Base-by-base conservation (phyloP, 257 asterid species). In the Buddleja alternifolia region DNA sequence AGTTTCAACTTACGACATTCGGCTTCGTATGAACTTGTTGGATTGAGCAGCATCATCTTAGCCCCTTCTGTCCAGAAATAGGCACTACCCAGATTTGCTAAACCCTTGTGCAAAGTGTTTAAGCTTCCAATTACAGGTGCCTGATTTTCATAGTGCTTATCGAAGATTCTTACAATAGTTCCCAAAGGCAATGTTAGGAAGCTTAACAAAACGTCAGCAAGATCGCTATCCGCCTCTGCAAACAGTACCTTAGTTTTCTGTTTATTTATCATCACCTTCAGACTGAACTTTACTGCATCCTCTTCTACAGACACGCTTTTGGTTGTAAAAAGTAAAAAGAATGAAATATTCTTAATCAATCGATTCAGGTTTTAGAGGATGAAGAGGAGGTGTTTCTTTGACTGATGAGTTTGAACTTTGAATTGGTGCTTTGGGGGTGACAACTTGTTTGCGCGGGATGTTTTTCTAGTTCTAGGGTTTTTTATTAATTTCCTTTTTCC, bases 111-210 rank as follows among this genome's bases (percentile, higher is more conserved):
- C 68, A 78, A 21, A 50, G 71, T 57, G 47, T 37, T 24, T 10
- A 73, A n/a, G 71, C 77, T 68, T 23, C 81, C 81, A n/a, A 75
- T 3, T 0, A 11, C 19, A 7, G 63, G 65, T 4, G 45, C 29
- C 7, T 24, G 5, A 1, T 34, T 42, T 16, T 21, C 42, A 40
- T 60, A 17, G 16, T 63, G 76, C n/a, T 41, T 6, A n/a, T 37
- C 0, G 10, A 68, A 7, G 1, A 55, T 2, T 2, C 10, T 6
- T 0, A 63, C 0, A 12, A 68, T 77, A 0, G 2, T 34, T 32
- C 67, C 80, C 23, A 79, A 16, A 1, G 83, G 83, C 32, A 78
- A 20, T 0, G 74, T 37, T 12, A 74, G 61, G 53, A 73, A 70
- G 36, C 80, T 70, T 7, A 74, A 21, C 61, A 79, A 10, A 40